phyloP scores from a whole-genome alignment of 495 filamentous ascomycete genomes.

The Oleoguttula mirabilis region DNA sequence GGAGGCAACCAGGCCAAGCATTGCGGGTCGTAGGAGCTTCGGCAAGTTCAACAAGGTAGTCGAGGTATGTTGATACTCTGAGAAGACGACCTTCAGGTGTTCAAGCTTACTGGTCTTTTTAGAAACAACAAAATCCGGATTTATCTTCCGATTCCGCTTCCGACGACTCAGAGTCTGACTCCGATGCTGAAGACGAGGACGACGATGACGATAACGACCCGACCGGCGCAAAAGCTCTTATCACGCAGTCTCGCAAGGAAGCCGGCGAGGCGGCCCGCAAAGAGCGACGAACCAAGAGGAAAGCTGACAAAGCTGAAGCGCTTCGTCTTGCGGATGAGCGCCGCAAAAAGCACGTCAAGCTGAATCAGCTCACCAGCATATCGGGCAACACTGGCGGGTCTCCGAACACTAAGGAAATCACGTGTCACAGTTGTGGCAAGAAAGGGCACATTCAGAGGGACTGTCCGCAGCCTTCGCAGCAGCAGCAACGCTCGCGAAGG shows the following conservation, averaged over 20 bases:
- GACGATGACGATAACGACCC: slow-evolving; percentile 29
- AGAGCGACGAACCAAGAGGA: slow-evolving; percentile 27
- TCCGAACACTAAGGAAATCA: slow-evolving; percentile 12
- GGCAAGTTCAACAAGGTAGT: slow-evolving; percentile 24
- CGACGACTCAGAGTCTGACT: slow-evolving; percentile 32
- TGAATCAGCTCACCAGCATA: slow-evolving; percentile 38
- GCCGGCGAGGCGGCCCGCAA: slow-evolving; percentile 20
- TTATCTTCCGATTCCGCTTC: slow-evolving; percentile 6
- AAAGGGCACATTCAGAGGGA: slow-evolving; percentile 33
- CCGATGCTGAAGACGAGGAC: slow-evolving; percentile 29
- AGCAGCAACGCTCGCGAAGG: background rate
- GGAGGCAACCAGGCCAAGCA: slow-evolving; percentile 7
- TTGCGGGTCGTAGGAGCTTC: slow-evolving; percentile 36
- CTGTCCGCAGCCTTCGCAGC: slow-evolving; percentile 26
- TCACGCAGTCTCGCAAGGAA: slow-evolving; percentile 24
- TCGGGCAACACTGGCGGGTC: slow-evolving; percentile 26
- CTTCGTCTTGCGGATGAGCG: slow-evolving; percentile 36
- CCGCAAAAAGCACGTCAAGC: slow-evolving; percentile 46
- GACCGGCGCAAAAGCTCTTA: slow-evolving; percentile 25
- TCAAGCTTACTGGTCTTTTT: slow-evolving; percentile 9
- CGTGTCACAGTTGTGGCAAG: slow-evolving; percentile 35
- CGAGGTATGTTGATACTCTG: slow-evolving; percentile 13
- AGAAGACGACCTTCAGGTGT: background rate
- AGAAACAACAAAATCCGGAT: slow-evolving; percentile 18
- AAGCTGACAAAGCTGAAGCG: slow-evolving; percentile 22